Percentiles rank a stretch among this genome's conserved stretches.
Evolutionary conservation across 2,329 filamentous ascomycete genomes (phyloP).

Genomic region (Fusarium protoensiforme): DNA sequence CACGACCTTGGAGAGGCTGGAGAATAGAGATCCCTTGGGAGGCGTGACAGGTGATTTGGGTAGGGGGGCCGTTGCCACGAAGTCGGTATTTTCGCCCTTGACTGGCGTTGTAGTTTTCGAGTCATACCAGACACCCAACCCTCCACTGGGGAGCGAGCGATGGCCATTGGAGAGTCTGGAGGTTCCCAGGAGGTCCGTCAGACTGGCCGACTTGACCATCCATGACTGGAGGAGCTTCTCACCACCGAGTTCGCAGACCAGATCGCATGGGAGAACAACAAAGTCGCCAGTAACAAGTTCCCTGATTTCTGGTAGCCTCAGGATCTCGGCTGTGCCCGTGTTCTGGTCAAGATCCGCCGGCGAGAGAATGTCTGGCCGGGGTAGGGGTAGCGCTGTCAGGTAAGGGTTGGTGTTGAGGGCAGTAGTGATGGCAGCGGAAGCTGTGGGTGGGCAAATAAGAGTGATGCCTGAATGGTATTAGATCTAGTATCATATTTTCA

Average conservation of each 20-base stretch:
- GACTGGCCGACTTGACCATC: slow-evolving; percentile 84
- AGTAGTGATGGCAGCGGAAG: slow-evolving; percentile 72
- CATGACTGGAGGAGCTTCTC: slow-evolving; percentile 88
- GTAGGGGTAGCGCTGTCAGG: slow-evolving; percentile 77
- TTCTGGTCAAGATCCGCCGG: slow-evolving; percentile 82
- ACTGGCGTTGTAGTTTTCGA: slow-evolving; percentile 79
- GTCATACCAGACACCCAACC: slow-evolving; percentile 90
- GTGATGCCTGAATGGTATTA: slow-evolving; percentile 65
- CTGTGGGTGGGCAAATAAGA: slow-evolving; percentile 72
- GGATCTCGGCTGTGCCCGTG: slow-evolving; percentile 88
- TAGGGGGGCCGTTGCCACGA: slow-evolving; percentile 81
- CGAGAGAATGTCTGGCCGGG: slow-evolving; percentile 79
- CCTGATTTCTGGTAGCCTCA: slow-evolving; percentile 85
- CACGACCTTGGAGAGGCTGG: slow-evolving; percentile 80
- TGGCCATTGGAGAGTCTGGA: slow-evolving; percentile 51
- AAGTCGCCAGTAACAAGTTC: slow-evolving; percentile 86
- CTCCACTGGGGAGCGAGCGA: slow-evolving; percentile 71
- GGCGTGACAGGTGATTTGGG: slow-evolving; percentile 59
- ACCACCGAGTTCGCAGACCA: slow-evolving; percentile 89
- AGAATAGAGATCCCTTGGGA: slow-evolving; percentile 71
- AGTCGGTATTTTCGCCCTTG: slow-evolving; percentile 94
- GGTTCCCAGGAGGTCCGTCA: slow-evolving; percentile 70
- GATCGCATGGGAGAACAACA: slow-evolving; percentile 89
- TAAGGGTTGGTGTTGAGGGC: slow-evolving; percentile 83
- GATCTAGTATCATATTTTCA: not conserved